Evolutionary conservation across 2,329 filamentous ascomycete species (phyloP).

Genomic region (Chaetoscypha palmicola): DNA sequence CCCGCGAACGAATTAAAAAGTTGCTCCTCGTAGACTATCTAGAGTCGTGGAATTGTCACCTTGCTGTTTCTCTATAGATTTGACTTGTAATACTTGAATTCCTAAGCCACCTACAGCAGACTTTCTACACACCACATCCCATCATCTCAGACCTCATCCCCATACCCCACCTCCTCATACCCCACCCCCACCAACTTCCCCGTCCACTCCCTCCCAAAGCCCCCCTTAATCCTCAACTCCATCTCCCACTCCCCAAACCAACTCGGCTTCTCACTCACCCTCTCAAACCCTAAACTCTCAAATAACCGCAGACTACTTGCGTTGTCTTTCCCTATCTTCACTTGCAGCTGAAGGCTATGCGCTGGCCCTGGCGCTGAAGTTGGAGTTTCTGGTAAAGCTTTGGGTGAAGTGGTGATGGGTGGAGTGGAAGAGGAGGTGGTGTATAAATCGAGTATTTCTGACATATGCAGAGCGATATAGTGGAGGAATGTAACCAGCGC

Average conservation of each 20-base stretch:
- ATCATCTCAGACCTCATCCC: not conserved
- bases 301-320: not conserved
- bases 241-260: constrained; percentile 65
- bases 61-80: too few relatives aligned
- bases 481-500: constrained; percentile 61
- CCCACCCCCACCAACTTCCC: not conserved
- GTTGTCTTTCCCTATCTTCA: constrained; percentile 2
- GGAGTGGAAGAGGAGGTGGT: not conserved
- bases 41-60: too few relatives aligned
- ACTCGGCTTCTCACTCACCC: constrained; percentile 41
- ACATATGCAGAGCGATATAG: constrained; percentile 54
- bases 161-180: not conserved
- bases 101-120: too few relatives aligned
- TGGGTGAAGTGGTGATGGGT: not conserved
- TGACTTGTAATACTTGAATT: too few relatives aligned
- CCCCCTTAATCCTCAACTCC: not conserved
- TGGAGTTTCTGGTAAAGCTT: not conserved
- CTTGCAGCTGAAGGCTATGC: not conserved
- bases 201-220: not conserved
- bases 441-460: constrained; percentile 41
- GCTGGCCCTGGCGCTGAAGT: not conserved
- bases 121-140: not conserved
- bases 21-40: too few relatives aligned
- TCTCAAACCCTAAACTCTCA: constrained; percentile 21
- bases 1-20: too few relatives aligned